phyloP scores from a whole-genome alignment of 768 basidiomycete genomes.

The Suillus decipiens region DNA sequence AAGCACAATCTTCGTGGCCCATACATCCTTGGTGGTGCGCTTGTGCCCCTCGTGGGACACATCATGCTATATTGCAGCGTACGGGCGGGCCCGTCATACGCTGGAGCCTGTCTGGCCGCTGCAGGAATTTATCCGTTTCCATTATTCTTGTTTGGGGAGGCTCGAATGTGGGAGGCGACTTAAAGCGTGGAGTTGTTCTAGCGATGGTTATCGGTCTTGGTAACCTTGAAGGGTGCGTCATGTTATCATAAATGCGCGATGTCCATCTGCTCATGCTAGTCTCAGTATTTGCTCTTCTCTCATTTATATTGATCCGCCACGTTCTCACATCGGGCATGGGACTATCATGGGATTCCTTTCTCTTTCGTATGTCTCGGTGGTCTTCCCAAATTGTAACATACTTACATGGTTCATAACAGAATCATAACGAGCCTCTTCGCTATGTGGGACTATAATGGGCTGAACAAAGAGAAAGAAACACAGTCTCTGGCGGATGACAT shows the following conservation, averaged over 20 bases:
- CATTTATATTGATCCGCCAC: conserved; percentile 40
- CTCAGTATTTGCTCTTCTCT: conserved; percentile 44
- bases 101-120: conserved; percentile 52
- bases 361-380: conserved; percentile 23
- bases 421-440: conserved; percentile 42
- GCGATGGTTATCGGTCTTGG: conserved; percentile 56
- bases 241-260: conserved; percentile 33
- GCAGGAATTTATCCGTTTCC: conserved; percentile 52
- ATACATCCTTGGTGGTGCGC: conserved; percentile 44
- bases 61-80: conserved; percentile 45
- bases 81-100: conserved; percentile 36
- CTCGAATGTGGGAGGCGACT: conserved; percentile 57
- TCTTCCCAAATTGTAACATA: conserved; percentile 8
- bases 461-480: conserved; percentile 53
- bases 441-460: conserved; percentile 50
- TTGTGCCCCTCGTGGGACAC: conserved; percentile 54
- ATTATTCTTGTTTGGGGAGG: conserved; percentile 56
- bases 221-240: conserved; percentile 52
- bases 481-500: conserved; percentile 47
- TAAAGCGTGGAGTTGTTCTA: conserved; percentile 51
- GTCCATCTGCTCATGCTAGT: neutral
- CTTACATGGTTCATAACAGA: conserved; percentile 37
- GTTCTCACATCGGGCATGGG: conserved; percentile 39
- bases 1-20: conserved; percentile 46
- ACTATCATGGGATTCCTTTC: conserved; percentile 38